A percentile compares a stretch with the other conserved stretches of the same genome.
Conservation (phyloP, 2,329 filamentous ascomycete species). For the Tolypocladium ophioglossoides region DNA sequence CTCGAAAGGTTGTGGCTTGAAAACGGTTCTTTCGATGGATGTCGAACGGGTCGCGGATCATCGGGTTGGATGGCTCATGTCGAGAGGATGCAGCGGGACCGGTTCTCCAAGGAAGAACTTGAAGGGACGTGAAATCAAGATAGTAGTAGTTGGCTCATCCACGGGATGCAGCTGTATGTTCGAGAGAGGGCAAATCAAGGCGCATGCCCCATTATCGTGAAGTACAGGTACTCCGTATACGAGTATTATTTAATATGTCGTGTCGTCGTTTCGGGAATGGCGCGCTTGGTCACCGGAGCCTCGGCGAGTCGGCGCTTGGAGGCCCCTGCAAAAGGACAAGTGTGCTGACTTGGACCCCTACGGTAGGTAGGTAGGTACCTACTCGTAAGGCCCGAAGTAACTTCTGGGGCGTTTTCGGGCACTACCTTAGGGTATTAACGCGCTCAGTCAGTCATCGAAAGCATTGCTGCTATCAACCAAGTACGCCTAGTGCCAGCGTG, state of each 20-base stretch:
- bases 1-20: constrained; percentile 34
- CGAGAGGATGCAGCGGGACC: constrained; percentile 5
- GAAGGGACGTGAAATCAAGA: not conserved
- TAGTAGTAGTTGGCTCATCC: not conserved
- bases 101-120: not conserved
- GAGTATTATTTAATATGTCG: not conserved
- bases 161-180: not conserved
- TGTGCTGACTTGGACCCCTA: not conserved
- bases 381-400: too few species aligned
- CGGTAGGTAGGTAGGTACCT: too few species aligned
- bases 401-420: too few species aligned
- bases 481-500: not conserved
- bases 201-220: not conserved
- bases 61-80: constrained; percentile 19
- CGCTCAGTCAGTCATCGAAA: too few species aligned
- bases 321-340: not conserved
- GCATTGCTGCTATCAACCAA: not conserved
- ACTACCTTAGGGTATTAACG: too few species aligned
- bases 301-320: not conserved
- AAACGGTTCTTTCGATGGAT: constrained; percentile 34
- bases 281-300: not conserved
- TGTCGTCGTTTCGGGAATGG: not conserved
- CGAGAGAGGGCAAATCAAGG: not conserved
- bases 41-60: constrained; percentile 36
- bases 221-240: not conserved